Evolutionary conservation across 2,329 filamentous ascomycete genomes (phyloP).

Genomic region (Bimuria novae-zelandiae): DNA sequence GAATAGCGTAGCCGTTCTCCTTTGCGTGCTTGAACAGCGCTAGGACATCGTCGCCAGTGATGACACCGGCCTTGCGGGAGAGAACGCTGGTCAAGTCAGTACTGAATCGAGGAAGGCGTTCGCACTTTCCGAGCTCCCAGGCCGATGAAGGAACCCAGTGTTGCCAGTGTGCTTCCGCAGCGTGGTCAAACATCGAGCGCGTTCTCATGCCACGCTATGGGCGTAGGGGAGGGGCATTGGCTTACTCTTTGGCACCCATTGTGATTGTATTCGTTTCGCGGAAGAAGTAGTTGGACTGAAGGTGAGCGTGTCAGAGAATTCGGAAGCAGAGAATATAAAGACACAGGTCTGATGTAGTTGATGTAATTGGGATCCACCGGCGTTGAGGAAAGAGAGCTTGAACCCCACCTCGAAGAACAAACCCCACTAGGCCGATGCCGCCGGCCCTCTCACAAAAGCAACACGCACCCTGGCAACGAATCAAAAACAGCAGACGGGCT

Average conservation of each 20-base stretch:
- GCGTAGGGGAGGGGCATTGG: background rate
- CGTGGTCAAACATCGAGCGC: background rate
- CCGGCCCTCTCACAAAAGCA: conserved; percentile 18
- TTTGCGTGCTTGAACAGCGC: conserved; percentile 86
- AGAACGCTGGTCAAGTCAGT: conserved; percentile 45
- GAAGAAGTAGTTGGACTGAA: background rate
- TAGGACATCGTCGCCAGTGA: conserved; percentile 69
- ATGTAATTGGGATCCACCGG: conserved; percentile 20
- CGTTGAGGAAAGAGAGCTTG: conserved; percentile 17
- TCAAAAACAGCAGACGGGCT: conserved; percentile 11
- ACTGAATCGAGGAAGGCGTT: background rate
- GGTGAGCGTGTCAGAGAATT: background rate
- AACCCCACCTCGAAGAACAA: background rate
- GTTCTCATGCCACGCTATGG: background rate
- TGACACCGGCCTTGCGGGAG: conserved; percentile 64
- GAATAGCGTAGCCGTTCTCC: conserved; percentile 64
- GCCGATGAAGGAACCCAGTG: background rate
- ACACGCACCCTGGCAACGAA: conserved; percentile 11
- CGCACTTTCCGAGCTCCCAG: background rate
- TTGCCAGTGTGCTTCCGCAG: background rate
- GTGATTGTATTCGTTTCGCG: conserved; percentile 9
- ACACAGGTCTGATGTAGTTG: conserved; percentile 17
- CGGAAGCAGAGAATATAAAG: background rate
- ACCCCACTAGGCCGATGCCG: conserved; percentile 17
- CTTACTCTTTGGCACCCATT: conserved; percentile 31